phyloP scores from a whole-genome alignment of 129 eudicot species.

The Erigeron canadensis region DNA sequence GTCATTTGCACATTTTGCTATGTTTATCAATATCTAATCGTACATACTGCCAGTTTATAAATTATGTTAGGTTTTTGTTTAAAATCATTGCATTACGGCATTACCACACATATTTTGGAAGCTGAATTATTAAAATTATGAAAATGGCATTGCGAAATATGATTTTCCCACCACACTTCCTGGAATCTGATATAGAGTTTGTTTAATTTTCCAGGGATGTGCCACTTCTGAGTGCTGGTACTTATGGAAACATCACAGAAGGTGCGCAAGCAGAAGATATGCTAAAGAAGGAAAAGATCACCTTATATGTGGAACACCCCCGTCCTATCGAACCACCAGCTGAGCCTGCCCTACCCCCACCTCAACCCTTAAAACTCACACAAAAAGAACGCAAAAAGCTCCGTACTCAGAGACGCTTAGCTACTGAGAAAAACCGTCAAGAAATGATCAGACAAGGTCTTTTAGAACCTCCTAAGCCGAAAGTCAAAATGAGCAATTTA shows the following conservation, averaged over 20 bases:
- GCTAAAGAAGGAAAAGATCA: slow-evolving; percentile 68
- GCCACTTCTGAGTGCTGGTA: slow-evolving; percentile 52
- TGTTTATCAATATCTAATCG: not conserved
- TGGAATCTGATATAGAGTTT: not conserved
- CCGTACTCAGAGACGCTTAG: slow-evolving; percentile 77
- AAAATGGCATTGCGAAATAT: not conserved
- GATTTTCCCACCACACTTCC: not conserved
- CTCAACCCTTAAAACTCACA: slow-evolving; percentile 88
- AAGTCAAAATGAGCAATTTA: slow-evolving; percentile 90
- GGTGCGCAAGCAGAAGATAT: not conserved
- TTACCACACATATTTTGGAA: not conserved
- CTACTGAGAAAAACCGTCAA: slow-evolving; percentile 77
- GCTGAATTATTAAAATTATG: not conserved
- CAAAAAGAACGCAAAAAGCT: slow-evolving; percentile 90
- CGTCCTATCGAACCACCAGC: slow-evolving; percentile 91
- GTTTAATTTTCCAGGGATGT: slow-evolving; percentile 57
- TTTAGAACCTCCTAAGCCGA: slow-evolving; percentile 86
- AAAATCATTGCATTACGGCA: not conserved
- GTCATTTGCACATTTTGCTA: not conserved
- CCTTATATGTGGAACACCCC: slow-evolving; percentile 85
- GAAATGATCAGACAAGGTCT: slow-evolving; percentile 93
- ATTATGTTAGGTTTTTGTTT: not conserved
- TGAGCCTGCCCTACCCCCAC: slow-evolving; percentile 93
- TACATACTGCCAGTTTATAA: not conserved
- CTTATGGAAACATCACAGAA: slow-evolving; percentile 38